Percentiles rank a stretch among this genome's conserved stretches.
Evolutionary conservation across 169 alveolate genomes (phyloP).

Genomic region (Plasmodium knowlesi): DNA sequence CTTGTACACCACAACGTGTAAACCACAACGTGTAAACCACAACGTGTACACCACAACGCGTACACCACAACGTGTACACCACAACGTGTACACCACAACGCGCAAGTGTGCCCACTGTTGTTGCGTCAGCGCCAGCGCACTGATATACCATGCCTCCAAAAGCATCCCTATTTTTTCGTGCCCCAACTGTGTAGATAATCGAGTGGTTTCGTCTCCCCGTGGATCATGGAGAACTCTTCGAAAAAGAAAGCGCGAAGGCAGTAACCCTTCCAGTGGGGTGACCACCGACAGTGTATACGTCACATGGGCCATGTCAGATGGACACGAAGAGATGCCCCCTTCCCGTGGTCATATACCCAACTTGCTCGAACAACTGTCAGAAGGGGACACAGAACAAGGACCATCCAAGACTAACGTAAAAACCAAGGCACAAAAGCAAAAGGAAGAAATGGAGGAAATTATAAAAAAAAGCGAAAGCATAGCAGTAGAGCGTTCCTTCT

Average conservation of each 20-base stretch:
- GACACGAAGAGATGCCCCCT: background rate
- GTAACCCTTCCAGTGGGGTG: background rate
- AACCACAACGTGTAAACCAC: background rate
- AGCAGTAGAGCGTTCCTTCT: slow-evolving; percentile 55
- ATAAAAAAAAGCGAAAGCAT: slow-evolving; percentile 32
- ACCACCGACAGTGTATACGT: background rate
- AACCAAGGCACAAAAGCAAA: slow-evolving; percentile 14
- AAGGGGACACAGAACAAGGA: background rate
- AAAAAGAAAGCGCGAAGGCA: background rate
- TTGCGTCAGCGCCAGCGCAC: background rate
- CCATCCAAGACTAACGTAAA: background rate
- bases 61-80: background rate
- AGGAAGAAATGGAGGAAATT: slow-evolving; percentile 52
- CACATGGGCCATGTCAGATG: background rate
- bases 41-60: background rate
- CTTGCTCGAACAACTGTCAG: background rate
- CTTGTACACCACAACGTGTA: background rate
- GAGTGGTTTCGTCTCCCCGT: background rate
- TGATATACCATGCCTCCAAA: background rate
- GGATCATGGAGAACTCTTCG: background rate
- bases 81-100: background rate
- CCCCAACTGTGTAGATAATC: background rate
- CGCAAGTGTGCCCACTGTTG: background rate
- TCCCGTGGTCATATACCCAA: background rate
- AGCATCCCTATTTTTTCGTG: background rate